Percentiles rank a stretch among this genome's conserved stretches.
phyloP scores from a whole-genome alignment of 768 basidiomycete species.

The Termitomyces titanicus region DNA sequence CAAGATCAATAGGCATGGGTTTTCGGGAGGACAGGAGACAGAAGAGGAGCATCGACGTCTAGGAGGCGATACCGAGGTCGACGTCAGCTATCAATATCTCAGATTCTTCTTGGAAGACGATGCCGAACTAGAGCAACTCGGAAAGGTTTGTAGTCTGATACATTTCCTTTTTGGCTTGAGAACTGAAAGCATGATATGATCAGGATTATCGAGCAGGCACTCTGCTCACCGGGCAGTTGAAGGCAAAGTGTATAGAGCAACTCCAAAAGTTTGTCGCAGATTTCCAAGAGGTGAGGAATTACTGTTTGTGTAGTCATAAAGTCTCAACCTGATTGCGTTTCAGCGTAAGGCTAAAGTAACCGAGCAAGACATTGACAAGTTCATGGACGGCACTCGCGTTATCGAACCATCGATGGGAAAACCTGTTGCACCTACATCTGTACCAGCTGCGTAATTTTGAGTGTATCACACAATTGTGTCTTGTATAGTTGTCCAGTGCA shows the following conservation, averaged over 20 bases:
- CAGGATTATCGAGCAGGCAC: slow-evolving; percentile 92
- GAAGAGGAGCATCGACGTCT: slow-evolving; percentile 87
- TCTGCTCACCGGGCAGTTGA: slow-evolving; percentile 87
- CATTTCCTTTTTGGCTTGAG: not conserved
- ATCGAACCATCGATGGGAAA: slow-evolving; percentile 60
- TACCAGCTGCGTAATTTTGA: not conserved
- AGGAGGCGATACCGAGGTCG: slow-evolving; percentile 93
- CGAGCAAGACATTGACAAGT: slow-evolving; percentile 66
- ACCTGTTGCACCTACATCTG: slow-evolving; percentile 13
- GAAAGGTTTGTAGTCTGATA: slow-evolving; percentile 49
- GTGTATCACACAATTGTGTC: not conserved
- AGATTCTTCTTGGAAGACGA: slow-evolving; percentile 96
- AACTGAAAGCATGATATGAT: not conserved
- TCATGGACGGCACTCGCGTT: slow-evolving; percentile 79
- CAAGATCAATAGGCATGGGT: slow-evolving; percentile 94
- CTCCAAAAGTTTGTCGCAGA: slow-evolving; percentile 79
- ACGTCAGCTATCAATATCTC: slow-evolving; percentile 93
- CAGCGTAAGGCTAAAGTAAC: slow-evolving; percentile 81
- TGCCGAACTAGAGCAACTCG: slow-evolving; percentile 74
- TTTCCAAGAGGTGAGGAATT: slow-evolving; percentile 69
- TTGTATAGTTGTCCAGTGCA: not conserved
- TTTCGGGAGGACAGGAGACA: slow-evolving; percentile 94
- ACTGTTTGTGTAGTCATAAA: not conserved
- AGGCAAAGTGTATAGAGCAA: slow-evolving; percentile 79
- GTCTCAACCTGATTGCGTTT: slow-evolving; percentile 8